These are phyloP conservation scores for Talaromyces stipitatus DNA, from an alignment of 495 filamentous ascomycete species.

Conservation along the genomic window DNA sequence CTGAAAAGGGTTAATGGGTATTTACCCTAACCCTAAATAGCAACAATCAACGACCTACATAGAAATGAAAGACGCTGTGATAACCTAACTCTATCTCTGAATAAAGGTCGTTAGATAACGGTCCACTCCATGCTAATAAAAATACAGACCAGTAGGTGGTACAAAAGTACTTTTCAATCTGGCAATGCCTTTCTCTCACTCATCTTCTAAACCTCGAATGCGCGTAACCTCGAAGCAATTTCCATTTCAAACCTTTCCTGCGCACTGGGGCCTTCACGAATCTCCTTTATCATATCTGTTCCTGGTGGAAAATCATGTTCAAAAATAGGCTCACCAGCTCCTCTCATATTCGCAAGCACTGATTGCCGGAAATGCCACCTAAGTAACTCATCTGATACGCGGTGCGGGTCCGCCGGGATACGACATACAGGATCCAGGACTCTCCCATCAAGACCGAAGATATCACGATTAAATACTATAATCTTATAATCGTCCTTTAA, in stretches of 20 bases:
- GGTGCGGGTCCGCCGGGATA: conserved; percentile 19
- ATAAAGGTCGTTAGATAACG: too few species aligned
- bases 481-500: background rate
- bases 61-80: too few species aligned
- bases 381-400: conserved; percentile 25
- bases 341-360: conserved; percentile 27
- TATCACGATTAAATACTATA: background rate
- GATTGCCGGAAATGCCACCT: conserved; percentile 36
- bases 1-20: too few species aligned
- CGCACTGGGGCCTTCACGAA: conserved; percentile 22
- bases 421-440: conserved; percentile 23
- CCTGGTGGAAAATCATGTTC: conserved; percentile 35
- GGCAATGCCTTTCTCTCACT: too few species aligned
- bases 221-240: conserved; percentile 20
- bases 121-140: too few species aligned
- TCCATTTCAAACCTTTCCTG: conserved; percentile 28
- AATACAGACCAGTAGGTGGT: too few species aligned
- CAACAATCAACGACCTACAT: too few species aligned
- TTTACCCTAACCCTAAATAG: too few species aligned
- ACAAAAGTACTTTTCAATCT: too few species aligned
- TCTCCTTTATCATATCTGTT: conserved; percentile 28
- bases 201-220: too few species aligned
- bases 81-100: too few species aligned
- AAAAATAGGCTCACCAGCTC: conserved; percentile 29
- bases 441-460: conserved; percentile 17